Conservation (phyloP, 345 rosid species). For the Gossypium bickii region DNA sequence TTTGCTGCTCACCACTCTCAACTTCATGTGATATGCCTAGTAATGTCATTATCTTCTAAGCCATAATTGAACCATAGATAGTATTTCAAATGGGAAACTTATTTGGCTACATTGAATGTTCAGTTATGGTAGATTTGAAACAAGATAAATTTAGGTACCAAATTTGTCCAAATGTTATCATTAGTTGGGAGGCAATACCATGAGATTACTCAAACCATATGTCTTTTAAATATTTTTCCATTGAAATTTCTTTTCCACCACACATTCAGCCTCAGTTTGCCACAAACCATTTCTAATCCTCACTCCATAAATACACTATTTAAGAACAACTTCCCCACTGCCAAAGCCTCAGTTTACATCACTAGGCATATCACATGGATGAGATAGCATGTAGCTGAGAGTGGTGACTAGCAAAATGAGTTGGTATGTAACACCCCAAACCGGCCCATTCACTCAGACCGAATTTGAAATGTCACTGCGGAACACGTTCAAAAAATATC, state of each 20-base stretch:
- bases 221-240: not conserved
- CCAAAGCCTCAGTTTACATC: not conserved
- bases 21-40: not conserved
- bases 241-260: not conserved
- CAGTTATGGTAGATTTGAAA: not conserved
- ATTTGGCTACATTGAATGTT: not conserved
- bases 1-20: not conserved
- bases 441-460: no score
- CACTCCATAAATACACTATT: not conserved
- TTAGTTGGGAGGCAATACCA: not conserved
- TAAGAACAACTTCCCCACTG: not conserved
- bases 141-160: not conserved
- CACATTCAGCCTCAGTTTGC: not conserved
- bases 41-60: not conserved
- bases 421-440: no score
- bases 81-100: not conserved
- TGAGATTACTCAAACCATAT: not conserved
- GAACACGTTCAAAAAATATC: no score
- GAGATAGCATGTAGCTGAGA: not conserved
- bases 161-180: not conserved
- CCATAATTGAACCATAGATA: not conserved
- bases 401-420: not conserved
- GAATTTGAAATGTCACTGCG: no score
- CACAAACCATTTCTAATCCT: not conserved
- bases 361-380: no score